These are phyloP conservation scores for Asterella californica DNA, from an alignment of 225 moss, liverwort and hornwort species.

Conservation along the genomic window DNA sequence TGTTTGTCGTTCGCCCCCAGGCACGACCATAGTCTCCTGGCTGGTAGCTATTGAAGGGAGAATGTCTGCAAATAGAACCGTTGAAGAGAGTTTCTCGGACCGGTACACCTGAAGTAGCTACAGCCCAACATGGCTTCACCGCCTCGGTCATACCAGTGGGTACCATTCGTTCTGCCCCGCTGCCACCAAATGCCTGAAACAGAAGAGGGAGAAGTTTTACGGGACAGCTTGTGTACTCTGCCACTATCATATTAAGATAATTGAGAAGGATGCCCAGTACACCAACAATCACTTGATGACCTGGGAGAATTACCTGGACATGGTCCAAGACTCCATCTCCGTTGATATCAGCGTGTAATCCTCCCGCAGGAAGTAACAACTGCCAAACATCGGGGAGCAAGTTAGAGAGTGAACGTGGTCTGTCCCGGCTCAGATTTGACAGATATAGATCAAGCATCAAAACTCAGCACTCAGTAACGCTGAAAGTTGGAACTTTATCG, in stretches of 20 bases:
- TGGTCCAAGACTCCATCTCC: conserved; percentile 97
- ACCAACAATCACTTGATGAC: too few relatives aligned
- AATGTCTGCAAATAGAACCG: conserved; percentile 88
- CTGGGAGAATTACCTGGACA: conserved; percentile 58
- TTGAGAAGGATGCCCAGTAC: not conserved
- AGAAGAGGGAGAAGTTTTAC: not conserved
- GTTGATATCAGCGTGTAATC: conserved; percentile 89
- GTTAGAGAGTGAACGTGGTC: not conserved
- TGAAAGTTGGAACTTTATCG: not conserved
- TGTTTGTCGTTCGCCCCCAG: conserved; percentile 55
- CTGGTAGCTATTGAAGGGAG: conserved; percentile 65
- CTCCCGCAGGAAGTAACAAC: conserved; percentile 74
- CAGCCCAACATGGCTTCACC: conserved; percentile 92
- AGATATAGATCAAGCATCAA: not conserved
- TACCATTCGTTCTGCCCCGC: conserved; percentile 67
- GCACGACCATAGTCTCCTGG: conserved; percentile 58
- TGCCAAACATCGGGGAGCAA: conserved; percentile 27
- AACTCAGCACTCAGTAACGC: not conserved
- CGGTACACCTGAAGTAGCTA: conserved; percentile 92
- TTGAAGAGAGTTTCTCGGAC: conserved; percentile 84
- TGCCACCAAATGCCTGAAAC: conserved; percentile 82
- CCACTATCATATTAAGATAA: not conserved
- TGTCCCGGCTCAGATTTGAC: not conserved
- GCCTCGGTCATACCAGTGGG: conserved; percentile 80
- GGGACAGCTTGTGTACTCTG: not conserved